A percentile compares a stretch with the other conserved stretches of the same genome.
These are phyloP conservation scores for Viola odorata DNA, from an alignment of 345 rosid genomes.

Conservation along the genomic window DNA sequence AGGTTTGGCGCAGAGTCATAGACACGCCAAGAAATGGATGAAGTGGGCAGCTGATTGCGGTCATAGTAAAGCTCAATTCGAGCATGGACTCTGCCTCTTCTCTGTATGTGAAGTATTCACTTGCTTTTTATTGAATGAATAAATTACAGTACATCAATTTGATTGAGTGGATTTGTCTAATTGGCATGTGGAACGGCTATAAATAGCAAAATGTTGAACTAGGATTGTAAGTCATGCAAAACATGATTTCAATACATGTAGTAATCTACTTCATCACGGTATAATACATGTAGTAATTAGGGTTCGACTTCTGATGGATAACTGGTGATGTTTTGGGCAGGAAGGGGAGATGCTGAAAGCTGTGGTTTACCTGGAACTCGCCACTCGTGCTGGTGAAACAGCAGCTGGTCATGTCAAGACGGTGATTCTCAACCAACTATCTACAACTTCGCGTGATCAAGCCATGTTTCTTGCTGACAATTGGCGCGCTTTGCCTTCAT, in stretches of 20 bases:
- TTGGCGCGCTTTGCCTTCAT: constrained; percentile 41
- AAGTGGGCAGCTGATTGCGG: constrained; percentile 85
- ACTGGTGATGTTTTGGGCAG: constrained; percentile 34
- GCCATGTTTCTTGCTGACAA: constrained; percentile 49
- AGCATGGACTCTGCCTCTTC: constrained; percentile 78
- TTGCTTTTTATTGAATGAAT: background rate
- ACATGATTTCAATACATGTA: no score
- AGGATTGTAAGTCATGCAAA: no score
- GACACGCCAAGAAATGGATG: constrained; percentile 82
- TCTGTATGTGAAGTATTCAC: constrained; percentile 41
- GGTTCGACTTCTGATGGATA: no score
- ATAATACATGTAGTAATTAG: no score
- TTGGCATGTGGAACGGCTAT: background rate
- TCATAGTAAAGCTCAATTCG: constrained; percentile 83
- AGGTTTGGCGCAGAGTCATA: constrained; percentile 55
- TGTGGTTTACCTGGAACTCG: constrained; percentile 80
- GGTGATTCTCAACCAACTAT: constrained; percentile 60
- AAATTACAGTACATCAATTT: background rate
- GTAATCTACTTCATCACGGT: no score
- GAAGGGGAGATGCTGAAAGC: constrained; percentile 76
- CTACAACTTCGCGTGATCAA: constrained; percentile 45
- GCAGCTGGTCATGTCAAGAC: constrained; percentile 70
- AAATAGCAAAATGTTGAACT: no score
- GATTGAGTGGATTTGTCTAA: background rate
- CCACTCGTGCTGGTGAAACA: constrained; percentile 73